These are phyloP conservation scores for Hanseniaspora occidentalis DNA, from an alignment of 805 yeast genomes.

Conservation along the genomic window DNA sequence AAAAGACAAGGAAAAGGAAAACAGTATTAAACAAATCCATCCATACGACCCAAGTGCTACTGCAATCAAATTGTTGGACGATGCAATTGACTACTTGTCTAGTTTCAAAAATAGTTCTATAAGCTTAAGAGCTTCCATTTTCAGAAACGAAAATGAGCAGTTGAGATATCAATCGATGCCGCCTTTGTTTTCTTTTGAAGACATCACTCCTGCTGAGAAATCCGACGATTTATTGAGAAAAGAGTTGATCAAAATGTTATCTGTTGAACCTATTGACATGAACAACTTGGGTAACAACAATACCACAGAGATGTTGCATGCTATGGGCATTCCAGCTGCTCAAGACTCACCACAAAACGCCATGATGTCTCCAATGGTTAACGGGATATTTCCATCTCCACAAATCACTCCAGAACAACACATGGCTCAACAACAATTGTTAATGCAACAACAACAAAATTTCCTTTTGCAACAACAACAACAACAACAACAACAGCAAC, in stretches of 20 bases:
- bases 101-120: slow-evolving; percentile 25
- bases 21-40: slow-evolving; percentile 29
- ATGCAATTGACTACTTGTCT: slow-evolving; percentile 31
- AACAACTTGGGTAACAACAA: slow-evolving; percentile 8
- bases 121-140: slow-evolving; percentile 25
- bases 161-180: slow-evolving; percentile 16
- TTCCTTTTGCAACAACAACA: slow-evolving; percentile 19
- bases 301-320: slow-evolving; percentile 3
- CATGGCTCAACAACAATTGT: slow-evolving; percentile 14
- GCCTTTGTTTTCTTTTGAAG: slow-evolving; percentile 38
- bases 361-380: neutral
- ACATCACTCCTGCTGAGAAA: slow-evolving; percentile 24
- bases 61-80: slow-evolving; percentile 36
- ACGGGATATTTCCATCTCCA: slow-evolving; percentile 6
- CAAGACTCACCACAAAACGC: neutral
- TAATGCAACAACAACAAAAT: slow-evolving; percentile 15
- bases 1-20: slow-evolving; percentile 24
- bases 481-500: slow-evolving; percentile 9
- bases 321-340: neutral
- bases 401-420: slow-evolving; percentile 5
- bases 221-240: slow-evolving; percentile 21
- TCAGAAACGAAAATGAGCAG: slow-evolving; percentile 18
- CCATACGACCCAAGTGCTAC: slow-evolving; percentile 33
- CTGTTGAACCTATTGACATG: slow-evolving; percentile 23
- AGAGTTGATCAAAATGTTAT: slow-evolving; percentile 26